Percentiles rank a stretch among this genome's conserved stretches.
phyloP scores from a whole-genome alignment of 2,329 filamentous ascomycete genomes.

The Sphaerulina vaccinii region DNA sequence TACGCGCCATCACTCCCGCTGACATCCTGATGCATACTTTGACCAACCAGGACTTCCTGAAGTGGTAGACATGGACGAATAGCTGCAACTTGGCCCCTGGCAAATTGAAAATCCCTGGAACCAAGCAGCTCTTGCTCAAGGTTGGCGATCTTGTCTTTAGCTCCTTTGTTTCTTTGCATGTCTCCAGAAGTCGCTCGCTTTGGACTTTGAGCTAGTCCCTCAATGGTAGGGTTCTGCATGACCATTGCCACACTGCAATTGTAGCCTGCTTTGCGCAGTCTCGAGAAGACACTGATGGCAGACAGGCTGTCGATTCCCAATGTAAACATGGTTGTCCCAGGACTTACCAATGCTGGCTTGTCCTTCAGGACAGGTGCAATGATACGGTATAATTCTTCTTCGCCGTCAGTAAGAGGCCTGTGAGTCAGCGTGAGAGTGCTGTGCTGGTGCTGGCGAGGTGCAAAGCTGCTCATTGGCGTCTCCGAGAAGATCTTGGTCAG shows the following conservation, averaged over 20 bases:
- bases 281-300: constrained; percentile 19
- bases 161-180: not conserved
- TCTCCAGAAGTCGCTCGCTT: not conserved
- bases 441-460: not conserved
- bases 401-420: constrained; percentile 10
- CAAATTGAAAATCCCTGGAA: not conserved
- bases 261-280: constrained; percentile 16
- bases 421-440: not conserved
- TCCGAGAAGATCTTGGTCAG: constrained; percentile 14
- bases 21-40: constrained; percentile 11
- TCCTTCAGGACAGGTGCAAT: constrained; percentile 14
- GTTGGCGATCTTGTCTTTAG: not conserved
- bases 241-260: constrained; percentile 19
- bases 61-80: constrained; percentile 16
- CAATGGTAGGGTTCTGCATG: constrained; percentile 20
- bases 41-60: constrained; percentile 15
- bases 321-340: constrained; percentile 15
- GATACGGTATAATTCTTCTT: constrained; percentile 8
- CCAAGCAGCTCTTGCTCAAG: constrained; percentile 1
- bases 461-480: constrained; percentile 13
- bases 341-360: constrained; percentile 10
- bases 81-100: not conserved
- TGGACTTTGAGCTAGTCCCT: constrained; percentile 11
- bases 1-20: constrained; percentile 16
- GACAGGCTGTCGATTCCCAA: constrained; percentile 23